Evolutionary conservation across 768 basidiomycete genomes (phyloP), one percentile per base, ranked within the genome.

Genomic region (Rhodosporidiobolus sp.): DNA sequence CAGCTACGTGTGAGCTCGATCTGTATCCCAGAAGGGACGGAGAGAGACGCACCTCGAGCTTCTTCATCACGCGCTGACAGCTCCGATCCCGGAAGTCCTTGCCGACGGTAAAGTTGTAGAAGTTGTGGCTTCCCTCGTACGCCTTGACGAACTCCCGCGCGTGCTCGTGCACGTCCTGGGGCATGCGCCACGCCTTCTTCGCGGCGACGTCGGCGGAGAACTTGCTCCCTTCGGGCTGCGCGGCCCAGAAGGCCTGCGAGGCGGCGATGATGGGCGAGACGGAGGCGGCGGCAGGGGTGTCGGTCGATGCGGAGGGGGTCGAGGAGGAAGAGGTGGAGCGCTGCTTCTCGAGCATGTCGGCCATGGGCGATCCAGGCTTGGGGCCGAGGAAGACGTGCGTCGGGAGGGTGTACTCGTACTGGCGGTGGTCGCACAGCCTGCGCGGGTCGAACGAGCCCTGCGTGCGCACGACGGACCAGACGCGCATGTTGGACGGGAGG

Each of bases 361-460:
- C 75, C 55, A 92, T 84, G 20, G 86, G 85, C 53, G 89, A 88
- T 30, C 83, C 86, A 9, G 92, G 91, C 79, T 88, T 90, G 1
- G 96, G 94, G 2, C 95, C 93, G 35, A 98, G 86, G 63, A 99
- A 85, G 52, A 94, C 85, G 81, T 98, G 96, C 1, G 91, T 88
- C 0, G 96, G 96, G 76, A 99, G 90, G 82, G 91, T 91, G 82
- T 99, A 99, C 24, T 94, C 96, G 82, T 99, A 99, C 80, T 94
- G 92, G 70, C 95, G 87, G 72, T 94, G 95, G 80, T 97, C 94
- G 82, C 94, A 97, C 4, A 88, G 84, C 78, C 77, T 79, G 63
- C 84, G 79, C 14, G 83, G 82, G 61, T 83, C 81, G 79, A 85
- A 85, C 1, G 79, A 79, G 54, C 81, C 82, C 58, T 82, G 77